phyloP scores from a whole-genome alignment of 192 early-diverging fungal genomes.

The Coemansia sp. region DNA sequence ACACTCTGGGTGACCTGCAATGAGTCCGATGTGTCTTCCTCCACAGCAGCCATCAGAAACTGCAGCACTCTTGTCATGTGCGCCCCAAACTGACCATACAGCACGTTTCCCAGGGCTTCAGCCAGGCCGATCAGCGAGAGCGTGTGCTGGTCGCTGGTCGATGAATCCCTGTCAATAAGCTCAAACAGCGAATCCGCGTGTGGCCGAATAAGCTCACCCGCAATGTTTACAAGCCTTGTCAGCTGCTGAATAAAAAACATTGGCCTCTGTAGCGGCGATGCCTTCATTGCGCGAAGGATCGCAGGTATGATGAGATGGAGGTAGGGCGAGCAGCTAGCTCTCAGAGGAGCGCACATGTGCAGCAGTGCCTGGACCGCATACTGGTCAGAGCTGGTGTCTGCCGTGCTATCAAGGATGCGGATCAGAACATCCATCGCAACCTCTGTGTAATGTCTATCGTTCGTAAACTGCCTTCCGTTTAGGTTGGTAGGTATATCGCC shows the following conservation, averaged over 20 bases:
- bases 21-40: constrained; percentile 69
- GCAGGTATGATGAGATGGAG: constrained; percentile 74
- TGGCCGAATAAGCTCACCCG: constrained; percentile 86
- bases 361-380: constrained; percentile 88
- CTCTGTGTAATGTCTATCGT: constrained; percentile 86
- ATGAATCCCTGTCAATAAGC: constrained; percentile 73
- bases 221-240: constrained; percentile 75
- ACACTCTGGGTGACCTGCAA: constrained; percentile 66
- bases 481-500: constrained; percentile 20
- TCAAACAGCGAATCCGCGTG: constrained; percentile 78
- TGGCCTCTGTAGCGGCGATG: constrained; percentile 71
- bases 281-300: constrained; percentile 81
- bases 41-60: constrained; percentile 82
- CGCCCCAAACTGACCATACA: constrained; percentile 86
- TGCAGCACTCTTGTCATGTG: constrained; percentile 79
- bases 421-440: constrained; percentile 86
- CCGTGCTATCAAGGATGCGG: constrained; percentile 81
- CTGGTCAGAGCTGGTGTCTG: constrained; percentile 78
- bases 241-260: constrained; percentile 92
- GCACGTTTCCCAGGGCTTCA: constrained; percentile 78
- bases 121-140: constrained; percentile 82
- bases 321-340: constrained; percentile 12
- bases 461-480: constrained; percentile 15
- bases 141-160: constrained; percentile 61
- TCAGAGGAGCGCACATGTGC: constrained; percentile 86